Conservation (phyloP, 1,284 basidiomycete genomes). For the Leccinum subrobustum region DNA sequence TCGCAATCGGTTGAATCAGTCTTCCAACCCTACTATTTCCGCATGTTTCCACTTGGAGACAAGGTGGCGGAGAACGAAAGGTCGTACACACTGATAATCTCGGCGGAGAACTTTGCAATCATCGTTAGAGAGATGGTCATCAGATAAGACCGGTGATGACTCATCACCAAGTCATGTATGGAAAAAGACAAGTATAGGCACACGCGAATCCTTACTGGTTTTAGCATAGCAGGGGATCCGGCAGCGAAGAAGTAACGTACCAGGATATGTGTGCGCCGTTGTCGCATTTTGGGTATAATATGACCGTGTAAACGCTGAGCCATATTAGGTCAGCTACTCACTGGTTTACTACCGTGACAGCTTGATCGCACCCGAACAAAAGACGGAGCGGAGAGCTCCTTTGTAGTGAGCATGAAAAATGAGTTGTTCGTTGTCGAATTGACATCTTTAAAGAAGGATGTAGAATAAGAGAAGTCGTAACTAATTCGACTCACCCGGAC, state of each 20-base stretch:
- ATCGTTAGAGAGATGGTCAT: slow-evolving; percentile 35
- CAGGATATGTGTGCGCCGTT: slow-evolving; percentile 4
- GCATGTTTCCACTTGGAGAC: slow-evolving; percentile 37
- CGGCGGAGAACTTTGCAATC: slow-evolving; percentile 40
- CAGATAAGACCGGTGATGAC: slow-evolving; percentile 36
- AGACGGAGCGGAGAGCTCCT: slow-evolving; percentile 40
- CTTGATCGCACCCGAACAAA: slow-evolving; percentile 48
- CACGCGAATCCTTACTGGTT: slow-evolving; percentile 15
- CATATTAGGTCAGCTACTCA: slow-evolving; percentile 24
- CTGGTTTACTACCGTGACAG: slow-evolving; percentile 33
- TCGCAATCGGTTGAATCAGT: slow-evolving; percentile 21
- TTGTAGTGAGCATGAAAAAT: slow-evolving; percentile 42
- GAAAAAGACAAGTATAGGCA: slow-evolving; percentile 50
- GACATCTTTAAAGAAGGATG: slow-evolving; percentile 22
- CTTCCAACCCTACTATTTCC: slow-evolving; percentile 26
- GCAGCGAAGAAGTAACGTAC: slow-evolving; percentile 13
- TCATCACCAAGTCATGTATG: slow-evolving; percentile 51
- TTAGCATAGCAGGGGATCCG: slow-evolving; percentile 13
- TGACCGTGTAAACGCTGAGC: slow-evolving; percentile 10
- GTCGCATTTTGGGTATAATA: slow-evolving; percentile 23
- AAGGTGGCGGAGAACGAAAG: slow-evolving; percentile 50
- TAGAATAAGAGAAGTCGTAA: neutral
- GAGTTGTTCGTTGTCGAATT: slow-evolving; percentile 28
- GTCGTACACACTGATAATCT: slow-evolving; percentile 46
- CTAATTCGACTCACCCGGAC: slow-evolving; percentile 32